phyloP scores from a whole-genome alignment of 2,329 filamentous ascomycete species.

The Fusarium sp. region DNA sequence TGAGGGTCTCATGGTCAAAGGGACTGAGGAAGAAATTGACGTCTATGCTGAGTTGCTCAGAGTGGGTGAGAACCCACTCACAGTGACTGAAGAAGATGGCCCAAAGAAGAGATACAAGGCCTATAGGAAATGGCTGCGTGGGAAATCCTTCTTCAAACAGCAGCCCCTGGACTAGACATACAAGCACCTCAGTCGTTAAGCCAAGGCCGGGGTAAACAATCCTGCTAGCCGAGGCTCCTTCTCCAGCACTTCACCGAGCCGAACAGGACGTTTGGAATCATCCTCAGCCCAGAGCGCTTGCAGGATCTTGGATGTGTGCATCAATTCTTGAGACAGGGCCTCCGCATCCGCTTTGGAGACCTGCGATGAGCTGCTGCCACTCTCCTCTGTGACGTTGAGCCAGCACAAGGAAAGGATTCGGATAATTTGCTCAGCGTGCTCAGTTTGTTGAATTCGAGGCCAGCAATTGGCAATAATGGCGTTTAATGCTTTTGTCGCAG shows the following conservation, averaged over 20 bases:
- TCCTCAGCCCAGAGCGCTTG: constrained; percentile 38
- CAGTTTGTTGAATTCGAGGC: constrained; percentile 69
- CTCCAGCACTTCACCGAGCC: constrained; percentile 35
- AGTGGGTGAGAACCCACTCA: constrained; percentile 84
- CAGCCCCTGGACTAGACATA: constrained; percentile 68
- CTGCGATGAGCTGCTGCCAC: constrained; percentile 40
- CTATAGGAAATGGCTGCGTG: constrained; percentile 92
- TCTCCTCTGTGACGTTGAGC: constrained; percentile 64
- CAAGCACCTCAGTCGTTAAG: neutral
- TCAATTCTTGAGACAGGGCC: constrained; percentile 28
- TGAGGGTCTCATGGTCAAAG: constrained; percentile 65
- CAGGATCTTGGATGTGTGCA: constrained; percentile 35
- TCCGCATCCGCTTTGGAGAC: neutral
- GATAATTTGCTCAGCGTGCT: constrained; percentile 73
- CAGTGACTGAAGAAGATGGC: constrained; percentile 86
- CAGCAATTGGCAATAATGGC: constrained; percentile 72
- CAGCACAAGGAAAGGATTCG: constrained; percentile 72
- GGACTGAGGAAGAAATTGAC: constrained; percentile 56
- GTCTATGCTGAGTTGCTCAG: constrained; percentile 83
- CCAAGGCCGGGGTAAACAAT: constrained; percentile 31
- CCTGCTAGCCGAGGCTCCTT: constrained; percentile 47
- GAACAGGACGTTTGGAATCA: constrained; percentile 10
- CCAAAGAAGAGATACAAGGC: constrained; percentile 96
- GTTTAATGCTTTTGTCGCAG: constrained; percentile 66
- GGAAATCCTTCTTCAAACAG: constrained; percentile 97